Evolutionary conservation across 129 eudicot genomes (phyloP).

Genomic region (Mikania micrantha): DNA sequence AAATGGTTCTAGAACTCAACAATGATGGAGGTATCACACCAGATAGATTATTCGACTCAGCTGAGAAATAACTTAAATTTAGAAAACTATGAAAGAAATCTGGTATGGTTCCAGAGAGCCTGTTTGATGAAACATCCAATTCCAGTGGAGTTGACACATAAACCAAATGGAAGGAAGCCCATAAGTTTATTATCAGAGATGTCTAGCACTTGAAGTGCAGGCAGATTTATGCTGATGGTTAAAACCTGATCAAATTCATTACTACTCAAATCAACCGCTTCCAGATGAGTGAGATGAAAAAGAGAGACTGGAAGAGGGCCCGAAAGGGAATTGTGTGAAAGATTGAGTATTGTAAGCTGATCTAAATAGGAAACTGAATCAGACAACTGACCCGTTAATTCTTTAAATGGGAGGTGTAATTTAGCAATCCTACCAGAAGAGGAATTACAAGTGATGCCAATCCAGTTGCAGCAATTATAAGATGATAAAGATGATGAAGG

Average conservation of each 20-base stretch:
- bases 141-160: too few relatives aligned
- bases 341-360: constrained; percentile 50
- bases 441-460: constrained; percentile 46
- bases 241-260: constrained; percentile 35
- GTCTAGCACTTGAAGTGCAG: constrained; percentile 37
- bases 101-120: constrained; percentile 41
- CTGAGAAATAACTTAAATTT: constrained; percentile 34
- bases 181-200: constrained; percentile 38
- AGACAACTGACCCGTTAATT: constrained; percentile 32
- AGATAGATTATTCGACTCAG: constrained; percentile 43
- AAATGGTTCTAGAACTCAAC: constrained; percentile 41
- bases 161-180: constrained; percentile 44
- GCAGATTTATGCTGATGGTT: constrained; percentile 35
- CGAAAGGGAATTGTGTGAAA: constrained; percentile 42
- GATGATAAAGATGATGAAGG: constrained; percentile 21
- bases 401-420: constrained; percentile 31
- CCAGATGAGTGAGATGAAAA: constrained; percentile 35
- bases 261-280: constrained; percentile 40
- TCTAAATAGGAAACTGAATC: constrained; percentile 35
- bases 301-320: constrained; percentile 45
- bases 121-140: constrained; percentile 51
- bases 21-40: constrained; percentile 54
- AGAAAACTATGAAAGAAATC: constrained; percentile 44
- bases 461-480: constrained; percentile 47
- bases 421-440: constrained; percentile 39